Evolutionary conservation across 768 basidiomycete genomes (phyloP), one percentile per base, ranked within the genome.

Genomic region (Termitomyces sp.): DNA sequence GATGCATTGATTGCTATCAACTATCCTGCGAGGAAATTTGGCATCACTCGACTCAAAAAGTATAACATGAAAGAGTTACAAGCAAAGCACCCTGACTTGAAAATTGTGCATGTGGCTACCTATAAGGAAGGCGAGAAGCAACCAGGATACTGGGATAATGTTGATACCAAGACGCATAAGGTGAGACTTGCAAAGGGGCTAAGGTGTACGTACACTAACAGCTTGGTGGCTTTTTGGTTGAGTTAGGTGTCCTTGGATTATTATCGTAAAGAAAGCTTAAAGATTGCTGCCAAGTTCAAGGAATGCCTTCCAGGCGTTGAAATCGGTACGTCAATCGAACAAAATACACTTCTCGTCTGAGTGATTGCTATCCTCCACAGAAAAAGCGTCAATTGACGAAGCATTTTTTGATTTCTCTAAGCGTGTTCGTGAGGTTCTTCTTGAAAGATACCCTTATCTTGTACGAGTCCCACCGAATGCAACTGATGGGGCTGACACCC

Each of bases 341-440:
- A 41, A 13, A 44, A 12, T 12, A 22, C 2, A 39, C 4, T 15
- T 3, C 12, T 7, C 58, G 55, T 39, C 56, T 39, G 30, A 18
- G 11, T 2, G 24, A 30, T 34, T 31, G 44, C 15, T 1, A 6
- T 50, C 24, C n/a, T 39, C 41, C 4, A 53, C 12, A 95, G 96
- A 99, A 73, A 97, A 95, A 70, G 97, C 97, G 24, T 96, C 93
- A 0, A 97, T 98, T 37, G 97, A 98, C 67, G 97, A 99, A 68
- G 94, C 93, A 0, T 99, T 95, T 71, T 85, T 98, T 58, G 96
- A 98, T 70, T 82, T 98, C 57, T 91, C 94, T 3, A 79, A 79
- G 9, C 87, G 89, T 36, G 86, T 93, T n/a, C 86, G 91, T 39
- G 83, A 87, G 58, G 75, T 82, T 47, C 72, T 99, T 2, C 75